phyloP scores from a whole-genome alignment of 805 yeast species.

The Alloascoidea africana region DNA sequence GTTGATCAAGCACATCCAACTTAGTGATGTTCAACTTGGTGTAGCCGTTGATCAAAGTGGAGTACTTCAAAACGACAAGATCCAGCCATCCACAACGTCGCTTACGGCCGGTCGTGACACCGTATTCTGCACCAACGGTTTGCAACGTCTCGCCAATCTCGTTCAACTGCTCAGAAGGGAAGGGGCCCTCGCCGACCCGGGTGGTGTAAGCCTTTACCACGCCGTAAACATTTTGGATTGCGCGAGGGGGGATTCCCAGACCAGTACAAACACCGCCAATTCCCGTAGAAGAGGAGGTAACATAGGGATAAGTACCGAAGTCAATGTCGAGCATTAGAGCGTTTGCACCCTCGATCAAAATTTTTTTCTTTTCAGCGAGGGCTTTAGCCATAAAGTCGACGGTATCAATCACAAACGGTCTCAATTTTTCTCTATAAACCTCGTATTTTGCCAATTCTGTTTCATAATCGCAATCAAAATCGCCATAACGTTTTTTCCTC shows the following conservation, averaged over 20 bases:
- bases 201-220: slow-evolving; percentile 98
- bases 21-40: slow-evolving; percentile 90
- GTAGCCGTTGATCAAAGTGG: slow-evolving; percentile 87
- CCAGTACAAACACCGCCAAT: slow-evolving; percentile 98
- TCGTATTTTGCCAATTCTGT: slow-evolving; percentile 69
- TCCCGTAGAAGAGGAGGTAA: slow-evolving; percentile 90
- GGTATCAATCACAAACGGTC: slow-evolving; percentile 90
- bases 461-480: slow-evolving; percentile 74
- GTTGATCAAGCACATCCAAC: slow-evolving; percentile 84
- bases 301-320: slow-evolving; percentile 96
- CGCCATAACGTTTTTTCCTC: slow-evolving; percentile 84
- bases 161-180: slow-evolving; percentile 95
- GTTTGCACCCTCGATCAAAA: slow-evolving; percentile 94
- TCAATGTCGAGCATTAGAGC: slow-evolving; percentile 96
- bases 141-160: slow-evolving; percentile 78
- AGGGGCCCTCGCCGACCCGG: slow-evolving; percentile 98
- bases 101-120: slow-evolving; percentile 98
- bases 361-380: slow-evolving; percentile 61
- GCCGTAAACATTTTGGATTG: slow-evolving; percentile 73
- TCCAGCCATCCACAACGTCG: slow-evolving; percentile 99
- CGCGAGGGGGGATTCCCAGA: slow-evolving; percentile 85
- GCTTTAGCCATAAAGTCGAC: slow-evolving; percentile 68
- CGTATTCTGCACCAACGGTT: slow-evolving; percentile 85
- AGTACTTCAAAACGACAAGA: slow-evolving; percentile 84
- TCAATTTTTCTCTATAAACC: slow-evolving; percentile 52